Base-by-base conservation (phyloP, 441 rosid species). In the Aquilaria agallochum region DNA sequence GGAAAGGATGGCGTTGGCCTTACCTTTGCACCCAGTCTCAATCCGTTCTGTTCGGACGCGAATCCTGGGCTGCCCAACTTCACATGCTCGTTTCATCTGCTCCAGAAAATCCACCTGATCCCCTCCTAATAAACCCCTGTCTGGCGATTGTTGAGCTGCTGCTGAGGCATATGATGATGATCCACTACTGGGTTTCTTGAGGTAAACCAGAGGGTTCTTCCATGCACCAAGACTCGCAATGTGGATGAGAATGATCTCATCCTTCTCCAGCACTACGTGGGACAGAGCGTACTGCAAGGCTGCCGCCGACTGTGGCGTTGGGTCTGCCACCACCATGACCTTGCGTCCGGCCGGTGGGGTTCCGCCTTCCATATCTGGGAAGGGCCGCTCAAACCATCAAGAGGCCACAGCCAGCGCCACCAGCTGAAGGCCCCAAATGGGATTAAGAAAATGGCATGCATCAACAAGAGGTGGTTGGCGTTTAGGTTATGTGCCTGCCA, bases 21-120 rank as follows among this genome's bases (percentile, higher is more conserved):
- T 94, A 58, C 73, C 82, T 36, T 40, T 64, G 11, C 83, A 65
- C 11, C 86, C 96, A 75, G 68, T 60, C n/a, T 71, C 79, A 52
- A 71, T 68, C 58, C 71, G 77, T 36, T 76, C 76, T 4, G 67
- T 61, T 0, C 72, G 73, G 2, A 92, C 85, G 2, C 65, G 72
- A 36, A 86, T 62, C 31, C 73, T 82, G 0, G 95, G 96, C 63
- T 83, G 93, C 32, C 85, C 83, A 40, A 64, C 51, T 74, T 80
- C 85, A 10, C 88, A 89, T 14, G 68, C 66, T 31, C 80, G 81
- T 72, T 68, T 87, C 96, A 84, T 89, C 34, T 81, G 88, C n/a
- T 87, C 92, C 2, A 94, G 80, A 68, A 88, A 90, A 74, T 90
- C 78, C 15, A 65, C 67, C 5, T 80, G 45, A 40, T 40, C 45